phyloP scores from a whole-genome alignment of 2,329 filamentous ascomycete species.

The Colletotrichum sp. region DNA sequence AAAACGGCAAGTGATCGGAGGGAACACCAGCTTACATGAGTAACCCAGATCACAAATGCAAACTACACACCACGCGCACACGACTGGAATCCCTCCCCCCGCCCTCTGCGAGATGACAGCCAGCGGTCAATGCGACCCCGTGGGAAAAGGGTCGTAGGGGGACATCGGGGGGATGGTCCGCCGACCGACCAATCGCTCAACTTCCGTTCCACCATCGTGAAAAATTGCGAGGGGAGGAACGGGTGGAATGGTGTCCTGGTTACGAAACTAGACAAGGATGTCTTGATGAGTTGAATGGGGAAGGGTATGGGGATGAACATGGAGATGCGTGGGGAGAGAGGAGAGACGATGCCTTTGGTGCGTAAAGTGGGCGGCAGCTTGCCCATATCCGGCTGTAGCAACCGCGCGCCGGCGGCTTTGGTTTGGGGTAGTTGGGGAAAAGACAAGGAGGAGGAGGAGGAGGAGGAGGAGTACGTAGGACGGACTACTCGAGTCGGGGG shows the following conservation, averaged over 20 bases:
- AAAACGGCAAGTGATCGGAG: background rate
- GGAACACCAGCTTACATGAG: background rate
- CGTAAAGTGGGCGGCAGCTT: constrained; percentile 12
- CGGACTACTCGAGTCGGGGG: background rate
- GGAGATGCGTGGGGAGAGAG: constrained; percentile 14
- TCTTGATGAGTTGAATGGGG: background rate
- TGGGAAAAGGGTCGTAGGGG: background rate
- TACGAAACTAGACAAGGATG: constrained; percentile 5
- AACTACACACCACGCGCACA: background rate
- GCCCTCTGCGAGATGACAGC: background rate
- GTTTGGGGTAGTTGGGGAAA: constrained; percentile 15
- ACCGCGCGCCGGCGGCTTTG: background rate
- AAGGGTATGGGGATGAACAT: constrained; percentile 14
- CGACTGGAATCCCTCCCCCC: background rate
- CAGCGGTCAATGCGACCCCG: constrained; percentile 10
- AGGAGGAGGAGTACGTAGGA: background rate
- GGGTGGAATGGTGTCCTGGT: background rate
- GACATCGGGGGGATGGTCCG: background rate
- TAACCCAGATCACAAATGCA: constrained; percentile 3
- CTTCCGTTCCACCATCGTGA: constrained; percentile 12
- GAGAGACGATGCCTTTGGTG: background rate
- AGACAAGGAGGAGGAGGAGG: background rate
- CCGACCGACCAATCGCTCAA: constrained; percentile 8
- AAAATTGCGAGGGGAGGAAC: background rate
- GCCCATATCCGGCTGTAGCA: background rate